A percentile compares a stretch with the other conserved stretches of the same genome.
These are phyloP conservation scores for Tricholoma matsutake DNA, from an alignment of 768 basidiomycete species.

Conservation along the genomic window DNA sequence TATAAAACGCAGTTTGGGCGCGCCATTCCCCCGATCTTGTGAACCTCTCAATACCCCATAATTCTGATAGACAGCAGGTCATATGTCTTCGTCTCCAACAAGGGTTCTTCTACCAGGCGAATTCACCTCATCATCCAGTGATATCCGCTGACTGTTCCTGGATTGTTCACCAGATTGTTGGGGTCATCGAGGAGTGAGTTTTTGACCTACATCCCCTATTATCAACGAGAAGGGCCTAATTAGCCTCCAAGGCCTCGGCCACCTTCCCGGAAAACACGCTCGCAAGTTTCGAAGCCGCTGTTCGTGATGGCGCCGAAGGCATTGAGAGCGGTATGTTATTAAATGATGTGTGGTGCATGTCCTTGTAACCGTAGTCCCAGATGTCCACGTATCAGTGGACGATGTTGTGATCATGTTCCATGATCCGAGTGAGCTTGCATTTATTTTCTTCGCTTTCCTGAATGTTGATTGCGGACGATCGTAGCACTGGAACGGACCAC, in stretches of 20 bases:
- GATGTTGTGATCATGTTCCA: constrained; percentile 93
- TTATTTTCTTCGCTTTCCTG: constrained; percentile 12
- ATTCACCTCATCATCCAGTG: constrained; percentile 1
- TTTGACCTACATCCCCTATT: constrained; percentile 1
- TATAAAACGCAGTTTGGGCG: constrained; percentile 14
- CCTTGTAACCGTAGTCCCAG: constrained; percentile 62
- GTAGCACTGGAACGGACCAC: constrained; percentile 77
- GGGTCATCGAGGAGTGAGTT: constrained; percentile 47
- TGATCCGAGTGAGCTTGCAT: constrained; percentile 61
- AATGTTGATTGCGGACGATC: neutral
- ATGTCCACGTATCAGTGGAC: constrained; percentile 92
- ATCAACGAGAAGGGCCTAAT: neutral
- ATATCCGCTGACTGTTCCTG: constrained; percentile 1
- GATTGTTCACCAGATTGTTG: constrained; percentile 71
- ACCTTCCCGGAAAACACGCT: constrained; percentile 94
- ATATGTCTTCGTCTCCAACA: constrained; percentile 3
- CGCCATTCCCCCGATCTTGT: neutral
- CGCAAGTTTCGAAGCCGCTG: constrained; percentile 92
- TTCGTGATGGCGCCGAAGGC: constrained; percentile 91
- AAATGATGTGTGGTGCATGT: constrained; percentile 29
- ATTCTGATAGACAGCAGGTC: neutral
- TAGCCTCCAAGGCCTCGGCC: constrained; percentile 65
- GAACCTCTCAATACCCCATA: neutral
- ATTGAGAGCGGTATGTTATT: constrained; percentile 92
- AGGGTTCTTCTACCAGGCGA: constrained; percentile 29